phyloP scores from a whole-genome alignment of 106 monocot species.

The Dendrobium nobile region DNA sequence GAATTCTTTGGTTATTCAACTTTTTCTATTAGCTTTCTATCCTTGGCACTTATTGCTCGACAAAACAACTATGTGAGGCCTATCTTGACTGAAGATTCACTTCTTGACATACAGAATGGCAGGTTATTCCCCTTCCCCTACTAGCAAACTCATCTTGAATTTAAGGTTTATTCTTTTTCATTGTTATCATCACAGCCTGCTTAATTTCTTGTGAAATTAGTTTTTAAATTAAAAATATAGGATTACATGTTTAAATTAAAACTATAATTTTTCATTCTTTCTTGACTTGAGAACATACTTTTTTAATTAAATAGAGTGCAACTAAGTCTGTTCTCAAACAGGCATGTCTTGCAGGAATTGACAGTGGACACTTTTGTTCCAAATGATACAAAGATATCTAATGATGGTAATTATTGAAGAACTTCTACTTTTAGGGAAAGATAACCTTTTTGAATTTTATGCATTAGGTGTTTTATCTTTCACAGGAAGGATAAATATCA shows the following conservation, averaged over 20 bases:
- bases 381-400: constrained; percentile 76
- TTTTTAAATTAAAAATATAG: background rate
- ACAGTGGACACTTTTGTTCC: constrained; percentile 97
- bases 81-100: constrained; percentile 68
- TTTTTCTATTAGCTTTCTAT: constrained; percentile 45
- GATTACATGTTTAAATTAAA: background rate
- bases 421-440: background rate
- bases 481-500: constrained; percentile 79
- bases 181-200: background rate
- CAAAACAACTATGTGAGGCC: constrained; percentile 94
- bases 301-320: background rate
- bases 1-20: background rate
- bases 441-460: background rate
- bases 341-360: constrained; percentile 99
- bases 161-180: background rate
- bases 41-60: constrained; percentile 70
- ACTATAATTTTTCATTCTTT: background rate
- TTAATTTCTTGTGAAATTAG: background rate
- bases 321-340: constrained; percentile 19
- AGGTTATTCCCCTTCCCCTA: constrained; percentile 35
- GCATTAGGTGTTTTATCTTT: constrained; percentile 14
- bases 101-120: constrained; percentile 88
- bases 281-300: background rate
- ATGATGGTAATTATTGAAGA: constrained; percentile 39
- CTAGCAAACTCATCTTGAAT: background rate